Percentiles rank a stretch among this genome's conserved stretches.
phyloP scores from a whole-genome alignment of 148 eudicot genomes.

The Beta vulgaris region DNA sequence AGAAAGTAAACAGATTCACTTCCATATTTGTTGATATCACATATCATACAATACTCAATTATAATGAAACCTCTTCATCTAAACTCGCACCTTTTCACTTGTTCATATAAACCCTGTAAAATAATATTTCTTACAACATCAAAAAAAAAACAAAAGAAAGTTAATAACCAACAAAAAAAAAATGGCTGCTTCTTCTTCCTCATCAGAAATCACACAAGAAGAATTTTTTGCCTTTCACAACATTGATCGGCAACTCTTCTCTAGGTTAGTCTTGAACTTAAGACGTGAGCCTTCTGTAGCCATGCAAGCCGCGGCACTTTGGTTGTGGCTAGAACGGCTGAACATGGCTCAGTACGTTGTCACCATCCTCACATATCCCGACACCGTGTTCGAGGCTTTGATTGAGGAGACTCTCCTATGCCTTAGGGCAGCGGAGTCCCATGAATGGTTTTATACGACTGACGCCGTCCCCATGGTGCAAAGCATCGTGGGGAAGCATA shows the following conservation, averaged over 20 bases:
- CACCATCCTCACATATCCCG: not conserved
- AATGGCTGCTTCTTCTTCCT: conserved; percentile 8
- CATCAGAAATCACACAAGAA: conserved; percentile 11
- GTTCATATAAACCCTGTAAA: not conserved
- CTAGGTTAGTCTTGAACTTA: conserved; percentile 22
- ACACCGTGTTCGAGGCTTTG: conserved; percentile 12
- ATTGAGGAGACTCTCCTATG: conserved; percentile 28
- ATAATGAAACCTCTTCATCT: not conserved
- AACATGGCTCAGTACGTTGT: not conserved
- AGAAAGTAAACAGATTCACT: not conserved
- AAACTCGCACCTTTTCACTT: not conserved
- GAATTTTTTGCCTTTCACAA: conserved; percentile 33
- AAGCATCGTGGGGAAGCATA: conserved; percentile 15
- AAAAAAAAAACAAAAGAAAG: not conserved
- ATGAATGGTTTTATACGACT: not conserved
- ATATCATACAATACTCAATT: not conserved
- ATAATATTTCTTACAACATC: not conserved
- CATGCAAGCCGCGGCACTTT: conserved; percentile 32
- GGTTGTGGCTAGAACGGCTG: conserved; percentile 39
- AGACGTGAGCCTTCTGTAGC: conserved; percentile 27
- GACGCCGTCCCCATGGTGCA: conserved; percentile 21
- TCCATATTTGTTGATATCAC: not conserved
- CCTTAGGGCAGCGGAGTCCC: conserved; percentile 14
- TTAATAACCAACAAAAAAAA: not conserved
- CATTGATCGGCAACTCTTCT: conserved; percentile 34